Conservation (phyloP, 1,284 basidiomycete genomes). For the Phenoliferia sp. region DNA sequence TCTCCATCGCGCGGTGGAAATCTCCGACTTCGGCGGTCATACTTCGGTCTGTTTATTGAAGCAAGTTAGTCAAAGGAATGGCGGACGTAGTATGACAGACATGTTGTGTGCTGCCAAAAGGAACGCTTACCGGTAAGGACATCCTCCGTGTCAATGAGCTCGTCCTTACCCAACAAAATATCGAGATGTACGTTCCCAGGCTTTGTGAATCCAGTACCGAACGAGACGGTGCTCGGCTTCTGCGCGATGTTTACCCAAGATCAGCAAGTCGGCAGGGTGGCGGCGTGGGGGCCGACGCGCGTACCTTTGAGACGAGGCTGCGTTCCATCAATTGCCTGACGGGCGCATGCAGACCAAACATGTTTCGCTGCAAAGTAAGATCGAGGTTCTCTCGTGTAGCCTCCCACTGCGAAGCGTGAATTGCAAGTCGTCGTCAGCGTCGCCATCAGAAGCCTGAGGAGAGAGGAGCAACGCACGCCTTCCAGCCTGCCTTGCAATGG, state of each 20-base stretch:
- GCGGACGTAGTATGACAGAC: not conserved
- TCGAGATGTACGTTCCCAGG: constrained; percentile 71
- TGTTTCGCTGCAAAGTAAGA: constrained; percentile 75
- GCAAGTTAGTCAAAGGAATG: too few species aligned
- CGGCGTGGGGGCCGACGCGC: constrained; percentile 36
- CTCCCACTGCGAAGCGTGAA: constrained; percentile 74
- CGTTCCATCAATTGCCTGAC: constrained; percentile 90
- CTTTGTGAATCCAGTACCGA: constrained; percentile 15
- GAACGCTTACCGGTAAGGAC: constrained; percentile 50
- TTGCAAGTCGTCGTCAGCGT: not conserved
- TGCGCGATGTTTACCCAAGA: not conserved
- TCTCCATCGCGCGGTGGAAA: constrained; percentile 32
- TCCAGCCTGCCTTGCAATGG: constrained; percentile 60
- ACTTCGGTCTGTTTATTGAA: constrained; percentile 7
- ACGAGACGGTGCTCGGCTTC: not conserved
- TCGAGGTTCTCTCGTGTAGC: constrained; percentile 83
- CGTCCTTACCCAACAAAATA: constrained; percentile 84
- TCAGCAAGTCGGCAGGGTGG: not conserved
- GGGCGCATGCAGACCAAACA: constrained; percentile 82
- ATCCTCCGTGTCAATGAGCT: constrained; percentile 66
- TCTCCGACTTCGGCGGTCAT: constrained; percentile 13
- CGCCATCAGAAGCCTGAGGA: constrained; percentile 5
- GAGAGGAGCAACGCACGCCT: constrained; percentile 49
- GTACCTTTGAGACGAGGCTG: constrained; percentile 70
- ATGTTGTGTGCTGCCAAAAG: not conserved